Evolutionary conservation across 2,329 filamentous ascomycete species (phyloP), one percentile per base, ranked within the genome.

Genomic region (Aureobasidium sp.): DNA sequence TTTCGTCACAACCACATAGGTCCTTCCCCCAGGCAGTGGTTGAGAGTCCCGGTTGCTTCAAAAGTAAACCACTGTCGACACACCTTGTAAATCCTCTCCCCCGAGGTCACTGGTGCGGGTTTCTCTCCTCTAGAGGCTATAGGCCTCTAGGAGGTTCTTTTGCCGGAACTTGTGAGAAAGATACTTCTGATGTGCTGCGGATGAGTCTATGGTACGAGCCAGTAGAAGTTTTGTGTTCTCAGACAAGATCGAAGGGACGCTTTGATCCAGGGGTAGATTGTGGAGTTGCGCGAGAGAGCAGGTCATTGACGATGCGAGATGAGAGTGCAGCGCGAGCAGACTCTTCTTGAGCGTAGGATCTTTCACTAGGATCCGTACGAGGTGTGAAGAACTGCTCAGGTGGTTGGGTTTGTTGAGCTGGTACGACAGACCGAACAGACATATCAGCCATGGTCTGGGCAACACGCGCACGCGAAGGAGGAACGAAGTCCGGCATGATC

Each of bases 181-280:
- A 29, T n/a, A 13, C 3, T 8, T 27, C 13, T 21, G n/a, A 9
- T 27, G 7, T 48, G 45, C 27, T n/a, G 13, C 13, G 10, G 10
- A 32, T 3, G 7, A n/a, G 14, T 30, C 27, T 27, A 27, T 47
- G 44, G 5, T 30, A 27, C 32, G 14, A 16, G 3, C 27, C 13
- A 29, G 27, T n/a, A 50, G 5, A 36, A 50, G 30, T 1, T 6
- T 2, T 5, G 5, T 8, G 21, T 25, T 11, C n/a, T 59, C 55
- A 59, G 44, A 59, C 57, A 32, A 59, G 57, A 27, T 59, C 57
- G n/a, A 59, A 59, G 11, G 57, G 57, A 50, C 57, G 57, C 11
- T 59, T 59, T 1, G 45, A 41, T 11, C 57, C 57, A 42, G 57
- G 45, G 29, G 57, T 59, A 5, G 57, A 49, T 10, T 49, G 41